Evolutionary conservation across 805 yeast genomes (phyloP).

Genomic region (Candida easanensis): DNA sequence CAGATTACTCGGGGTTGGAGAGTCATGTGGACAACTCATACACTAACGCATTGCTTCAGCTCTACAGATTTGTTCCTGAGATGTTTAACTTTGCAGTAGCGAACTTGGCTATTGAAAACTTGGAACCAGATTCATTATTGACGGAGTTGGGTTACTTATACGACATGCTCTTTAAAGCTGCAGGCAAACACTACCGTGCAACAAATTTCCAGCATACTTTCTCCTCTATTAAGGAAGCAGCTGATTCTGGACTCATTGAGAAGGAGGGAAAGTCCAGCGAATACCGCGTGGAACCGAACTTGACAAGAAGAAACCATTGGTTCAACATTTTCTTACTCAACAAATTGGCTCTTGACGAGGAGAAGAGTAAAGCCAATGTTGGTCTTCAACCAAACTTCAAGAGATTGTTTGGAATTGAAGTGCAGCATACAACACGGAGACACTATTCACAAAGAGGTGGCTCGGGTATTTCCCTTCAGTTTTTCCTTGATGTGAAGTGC

Average conservation of each 20-base stretch:
- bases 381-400: constrained; percentile 17
- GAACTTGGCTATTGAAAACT: constrained; percentile 52
- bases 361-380: constrained; percentile 23
- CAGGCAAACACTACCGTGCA: constrained; percentile 76
- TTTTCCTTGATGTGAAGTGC: constrained; percentile 19
- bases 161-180: constrained; percentile 86
- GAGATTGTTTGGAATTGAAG: constrained; percentile 38
- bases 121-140: constrained; percentile 49
- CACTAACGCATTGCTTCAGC: constrained; percentile 74
- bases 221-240: constrained; percentile 47
- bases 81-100: constrained; percentile 62
- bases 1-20: constrained; percentile 81
- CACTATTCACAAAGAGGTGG: constrained; percentile 3
- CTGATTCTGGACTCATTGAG: constrained; percentile 49
- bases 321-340: constrained; percentile 61
- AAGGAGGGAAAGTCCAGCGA: constrained; percentile 32
- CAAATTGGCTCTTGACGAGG: constrained; percentile 50
- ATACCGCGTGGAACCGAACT: constrained; percentile 5
- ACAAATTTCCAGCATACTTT: constrained; percentile 68
- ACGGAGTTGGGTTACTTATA: constrained; percentile 85
- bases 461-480: not conserved
- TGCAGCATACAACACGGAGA: constrained; percentile 7
- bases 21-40: constrained; percentile 78
- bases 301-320: constrained; percentile 37
- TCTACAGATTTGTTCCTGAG: constrained; percentile 74